Evolutionary conservation across 2,329 filamentous ascomycete species (phyloP).

Genomic region (Thielaviopsis ethacetica): DNA sequence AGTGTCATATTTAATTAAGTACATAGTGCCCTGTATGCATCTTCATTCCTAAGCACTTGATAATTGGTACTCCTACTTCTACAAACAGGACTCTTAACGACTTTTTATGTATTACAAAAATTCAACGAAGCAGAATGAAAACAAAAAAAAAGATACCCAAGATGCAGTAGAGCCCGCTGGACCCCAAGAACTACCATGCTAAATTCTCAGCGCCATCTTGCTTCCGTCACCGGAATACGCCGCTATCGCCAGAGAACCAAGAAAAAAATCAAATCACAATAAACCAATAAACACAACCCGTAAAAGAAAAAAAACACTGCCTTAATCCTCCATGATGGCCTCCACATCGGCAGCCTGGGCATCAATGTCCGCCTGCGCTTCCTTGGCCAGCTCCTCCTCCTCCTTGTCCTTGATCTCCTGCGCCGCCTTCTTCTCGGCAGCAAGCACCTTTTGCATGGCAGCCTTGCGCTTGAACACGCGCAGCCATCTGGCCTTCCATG

Average conservation of each 20-base stretch:
- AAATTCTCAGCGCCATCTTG: too few relatives aligned
- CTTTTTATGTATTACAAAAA: background rate
- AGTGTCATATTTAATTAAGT: background rate
- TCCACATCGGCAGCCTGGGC: background rate
- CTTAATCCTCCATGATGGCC: background rate
- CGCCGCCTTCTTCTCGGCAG: conserved; percentile 3
- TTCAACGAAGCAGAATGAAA: background rate
- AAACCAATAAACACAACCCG: background rate
- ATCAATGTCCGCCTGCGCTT: conserved; percentile 16
- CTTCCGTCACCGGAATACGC: background rate
- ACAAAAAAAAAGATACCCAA: background rate
- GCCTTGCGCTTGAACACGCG: conserved; percentile 68
- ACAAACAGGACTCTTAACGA: too few relatives aligned
- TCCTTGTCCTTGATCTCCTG: conserved; percentile 10
- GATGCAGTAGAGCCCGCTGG: background rate
- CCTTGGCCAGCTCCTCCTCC: conserved; percentile 19
- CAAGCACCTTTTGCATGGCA: conserved; percentile 67
- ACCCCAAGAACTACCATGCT: too few relatives aligned
- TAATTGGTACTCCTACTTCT: too few relatives aligned
- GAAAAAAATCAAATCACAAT: background rate
- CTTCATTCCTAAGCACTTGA: too few relatives aligned
- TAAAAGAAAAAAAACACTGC: background rate
- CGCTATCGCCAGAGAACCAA: background rate
- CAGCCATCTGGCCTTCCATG: conserved; percentile 77
- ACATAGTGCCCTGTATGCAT: too few relatives aligned